Percentiles rank a stretch among this genome's conserved stretches.
Evolutionary conservation across 78 protist genomes (phyloP).

Genomic region (Mastigamoeba balamuthi): DNA sequence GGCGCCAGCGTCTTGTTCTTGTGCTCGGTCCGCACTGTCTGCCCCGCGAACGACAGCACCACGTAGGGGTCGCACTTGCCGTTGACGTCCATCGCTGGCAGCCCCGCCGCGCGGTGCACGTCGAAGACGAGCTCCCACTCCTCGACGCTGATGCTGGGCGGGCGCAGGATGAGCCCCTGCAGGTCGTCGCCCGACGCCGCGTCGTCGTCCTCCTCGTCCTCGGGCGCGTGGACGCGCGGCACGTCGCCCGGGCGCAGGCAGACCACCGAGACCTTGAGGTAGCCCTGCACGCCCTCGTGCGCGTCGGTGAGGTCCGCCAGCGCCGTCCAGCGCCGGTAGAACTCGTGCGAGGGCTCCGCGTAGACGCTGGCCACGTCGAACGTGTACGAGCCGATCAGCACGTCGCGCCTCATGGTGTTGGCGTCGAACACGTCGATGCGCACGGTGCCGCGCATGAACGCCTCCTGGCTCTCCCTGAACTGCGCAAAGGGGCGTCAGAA

Average conservation of each 20-base stretch:
- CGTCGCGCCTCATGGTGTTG: conserved; percentile 3
- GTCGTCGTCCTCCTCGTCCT: conserved; percentile 17
- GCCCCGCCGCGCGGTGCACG: neutral
- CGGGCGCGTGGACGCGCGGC: conserved; percentile 4
- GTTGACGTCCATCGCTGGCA: conserved; percentile 10
- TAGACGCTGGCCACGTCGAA: neutral
- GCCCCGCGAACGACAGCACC: conserved; percentile 1
- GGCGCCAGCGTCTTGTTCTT: neutral
- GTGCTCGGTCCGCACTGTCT: neutral
- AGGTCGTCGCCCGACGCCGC: neutral
- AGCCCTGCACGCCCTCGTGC: neutral
- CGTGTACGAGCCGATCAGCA: conserved; percentile 2
- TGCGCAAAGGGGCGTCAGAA: no score
- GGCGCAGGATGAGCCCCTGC: neutral
- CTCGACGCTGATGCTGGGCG: neutral
- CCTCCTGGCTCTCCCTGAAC: neutral
- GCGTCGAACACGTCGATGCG: neutral
- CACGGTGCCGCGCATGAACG: neutral
- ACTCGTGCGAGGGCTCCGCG: neutral
- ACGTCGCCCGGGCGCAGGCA: conserved; percentile 29
- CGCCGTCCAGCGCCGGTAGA: neutral
- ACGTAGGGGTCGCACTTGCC: conserved; percentile 23
- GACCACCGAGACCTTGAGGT: neutral
- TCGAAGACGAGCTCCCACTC: neutral
- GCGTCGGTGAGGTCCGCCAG: neutral